Evolutionary conservation across 106 monocot species (phyloP), one percentile per base, ranked within the genome.

Genomic region (Xerophyta viscosa): DNA sequence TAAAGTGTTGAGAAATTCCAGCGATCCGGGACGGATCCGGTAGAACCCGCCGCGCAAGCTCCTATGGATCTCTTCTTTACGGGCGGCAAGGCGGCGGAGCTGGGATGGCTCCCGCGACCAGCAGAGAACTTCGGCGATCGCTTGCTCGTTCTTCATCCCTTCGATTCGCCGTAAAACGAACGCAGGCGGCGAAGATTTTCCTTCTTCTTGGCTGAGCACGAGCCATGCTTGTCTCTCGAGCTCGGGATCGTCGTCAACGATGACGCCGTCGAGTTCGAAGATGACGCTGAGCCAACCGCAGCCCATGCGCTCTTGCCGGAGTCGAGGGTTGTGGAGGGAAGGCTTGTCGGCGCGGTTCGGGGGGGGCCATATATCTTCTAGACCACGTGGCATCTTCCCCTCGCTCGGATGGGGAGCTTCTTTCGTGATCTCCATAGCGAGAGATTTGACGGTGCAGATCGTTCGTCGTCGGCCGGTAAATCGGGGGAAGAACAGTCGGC

Each of bases 111-210:
- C 84, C 24, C 88, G 48, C 1, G 84, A 85, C 94, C 94, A 96
- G 65, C 94, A 88, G 42, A 96, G 85, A 12, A 96, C 80, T 64
- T 96, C 94, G 0, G 94, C 75, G 60, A 96, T 71, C 7, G 84
- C 94, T 23, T 96, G 94, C 46, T 96, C 94, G 37, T 67, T 82
- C 81, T 96, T 96, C 94, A 96, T 96, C 3, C 94, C 94, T 39
- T 85, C 84, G 3, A 85, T 71, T 74, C 85, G 58, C 58, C 57
- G 67, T 37, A 96, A 51, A 0, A 96, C 17, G 39, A 88, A 85
- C 18, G 81, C 69, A 0, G 65, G 78, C 14, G 94, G 88, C 17
- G 88, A 81, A 5, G 85, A 73, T 36, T 82, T 88, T 3, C 81
- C 94, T 51, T 88, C 94, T 62, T 96, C 81, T 30, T 82, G 67